Evolutionary conservation across 2,329 filamentous ascomycete species (phyloP), one percentile per base, ranked within the genome.

Genomic region (Aspergillus thermomutatus): DNA sequence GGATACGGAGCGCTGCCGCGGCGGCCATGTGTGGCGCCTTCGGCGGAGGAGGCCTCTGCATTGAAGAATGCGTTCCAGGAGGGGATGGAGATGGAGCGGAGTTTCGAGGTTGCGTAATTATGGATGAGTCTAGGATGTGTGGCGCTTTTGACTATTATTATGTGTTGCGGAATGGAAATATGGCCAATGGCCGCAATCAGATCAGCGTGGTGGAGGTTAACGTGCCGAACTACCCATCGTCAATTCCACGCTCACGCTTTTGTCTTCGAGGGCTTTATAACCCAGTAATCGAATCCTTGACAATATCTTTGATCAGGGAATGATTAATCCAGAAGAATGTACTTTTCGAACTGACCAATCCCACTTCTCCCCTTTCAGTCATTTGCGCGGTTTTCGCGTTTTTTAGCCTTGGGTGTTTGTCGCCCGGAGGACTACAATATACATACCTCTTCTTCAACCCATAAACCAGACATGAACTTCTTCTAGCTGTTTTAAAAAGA

Each of bases 1-100:
- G 90, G 90, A 50, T 95, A 95, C 71, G 91, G 91, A 27, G 89
- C 88, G 3, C 85, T 86, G 71, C 89, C 90, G 4, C 83, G 91
- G 58, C 80, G 83, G 66, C 91, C 91, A 2, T 79, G 83, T 56
- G 81, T 81, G 37, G 74, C 76, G 56, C 80, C 82, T 2, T 77
- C 72, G 34, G 60, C 59, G 37, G 62, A 68, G 55, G 70, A 69
- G 27, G 68, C 67, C 3, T 61, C 64, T 5, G 70, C 66, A 31
- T 65, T 73, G 53, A 71, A 74, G 55, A 70, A 69, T n/a, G 66
- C 68, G 49, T 71, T 77, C 56, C 68, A 65, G 7, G 75, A 78
- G 57, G 67, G 66, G 0, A 69, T 77, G 54, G 73, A 73, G 59
- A 52, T 73, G 27, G 76, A 78, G 64, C 67, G 66, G 48, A 53